Conservation (phyloP, 495 filamentous ascomycete genomes). For the Aspergillus nidulans region DNA sequence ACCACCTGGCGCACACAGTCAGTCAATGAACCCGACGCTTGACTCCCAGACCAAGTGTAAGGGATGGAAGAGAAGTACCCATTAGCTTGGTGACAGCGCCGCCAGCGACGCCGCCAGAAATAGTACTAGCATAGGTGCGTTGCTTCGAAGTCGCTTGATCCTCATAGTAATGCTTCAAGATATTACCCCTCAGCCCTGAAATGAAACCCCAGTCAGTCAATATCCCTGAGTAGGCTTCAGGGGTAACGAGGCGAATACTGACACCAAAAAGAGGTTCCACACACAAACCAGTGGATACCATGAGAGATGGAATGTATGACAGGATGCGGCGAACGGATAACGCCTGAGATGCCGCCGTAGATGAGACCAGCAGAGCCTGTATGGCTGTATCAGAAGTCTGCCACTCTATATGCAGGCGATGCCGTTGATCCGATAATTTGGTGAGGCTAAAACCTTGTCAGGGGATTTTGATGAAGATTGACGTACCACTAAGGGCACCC, state of each 20-base stretch:
- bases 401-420: neutral
- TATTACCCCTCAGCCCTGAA: slow-evolving; percentile 39
- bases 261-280: slow-evolving; percentile 79
- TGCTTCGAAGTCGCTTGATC: slow-evolving; percentile 51
- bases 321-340: slow-evolving; percentile 60
- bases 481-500: slow-evolving; percentile 51
- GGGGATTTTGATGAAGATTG: neutral
- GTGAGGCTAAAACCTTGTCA: neutral
- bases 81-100: slow-evolving; percentile 56
- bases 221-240: neutral
- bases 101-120: slow-evolving; percentile 69
- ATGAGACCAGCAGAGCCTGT: slow-evolving; percentile 68
- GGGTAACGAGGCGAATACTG: slow-evolving; percentile 19
- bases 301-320: slow-evolving; percentile 66
- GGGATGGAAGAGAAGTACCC: slow-evolving; percentile 41
- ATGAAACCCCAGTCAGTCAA: slow-evolving; percentile 7
- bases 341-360: slow-evolving; percentile 63
- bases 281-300: slow-evolving; percentile 72
- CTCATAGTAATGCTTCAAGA: slow-evolving; percentile 37
- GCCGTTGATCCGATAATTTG: neutral
- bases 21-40: neutral
- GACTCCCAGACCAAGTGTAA: neutral
- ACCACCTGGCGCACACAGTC: slow-evolving; percentile 30
- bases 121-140: slow-evolving; percentile 56
- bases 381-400: neutral